Conservation (phyloP, 2,329 filamentous ascomycete genomes). For the Neospermospora avenae region DNA sequence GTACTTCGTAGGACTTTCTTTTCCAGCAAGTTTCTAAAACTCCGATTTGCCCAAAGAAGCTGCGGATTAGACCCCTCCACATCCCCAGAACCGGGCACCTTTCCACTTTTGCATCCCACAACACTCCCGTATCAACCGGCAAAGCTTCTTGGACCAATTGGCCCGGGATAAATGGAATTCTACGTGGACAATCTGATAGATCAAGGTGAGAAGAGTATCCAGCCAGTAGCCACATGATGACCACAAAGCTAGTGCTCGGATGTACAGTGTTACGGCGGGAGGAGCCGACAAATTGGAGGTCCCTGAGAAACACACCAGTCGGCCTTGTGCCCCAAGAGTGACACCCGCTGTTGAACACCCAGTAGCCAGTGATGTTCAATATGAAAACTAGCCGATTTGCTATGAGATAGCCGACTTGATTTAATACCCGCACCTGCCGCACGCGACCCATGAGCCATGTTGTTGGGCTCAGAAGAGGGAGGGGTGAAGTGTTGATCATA, state of each 20-base stretch:
- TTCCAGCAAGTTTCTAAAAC: neutral
- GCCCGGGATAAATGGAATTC: neutral
- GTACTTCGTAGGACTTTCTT: no score
- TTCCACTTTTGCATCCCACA: neutral
- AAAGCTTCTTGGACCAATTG: conserved; percentile 1
- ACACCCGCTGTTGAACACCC: neutral
- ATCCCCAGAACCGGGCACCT: neutral
- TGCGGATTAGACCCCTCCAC: neutral
- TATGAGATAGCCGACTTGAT: conserved; percentile 13
- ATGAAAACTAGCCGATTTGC: conserved; percentile 14
- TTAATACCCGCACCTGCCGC: neutral
- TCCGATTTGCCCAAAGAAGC: neutral
- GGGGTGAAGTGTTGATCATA: conserved; percentile 8
- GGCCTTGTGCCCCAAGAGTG: neutral
- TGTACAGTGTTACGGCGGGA: conserved; percentile 16
- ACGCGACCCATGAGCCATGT: conserved; percentile 6
- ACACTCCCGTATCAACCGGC: neutral
- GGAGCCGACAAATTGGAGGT: conserved; percentile 6
- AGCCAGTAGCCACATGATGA: conserved; percentile 8
- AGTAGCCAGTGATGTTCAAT: neutral
- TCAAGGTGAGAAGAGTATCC: neutral
- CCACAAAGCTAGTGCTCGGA: conserved; percentile 1
- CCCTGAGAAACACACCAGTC: conserved; percentile 16
- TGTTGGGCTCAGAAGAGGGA: conserved; percentile 11
- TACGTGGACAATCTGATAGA: neutral